Evolutionary conservation across 1,284 basidiomycete genomes (phyloP), one percentile per base, ranked within the genome.

Genomic region (Fistulina hepatica): DNA sequence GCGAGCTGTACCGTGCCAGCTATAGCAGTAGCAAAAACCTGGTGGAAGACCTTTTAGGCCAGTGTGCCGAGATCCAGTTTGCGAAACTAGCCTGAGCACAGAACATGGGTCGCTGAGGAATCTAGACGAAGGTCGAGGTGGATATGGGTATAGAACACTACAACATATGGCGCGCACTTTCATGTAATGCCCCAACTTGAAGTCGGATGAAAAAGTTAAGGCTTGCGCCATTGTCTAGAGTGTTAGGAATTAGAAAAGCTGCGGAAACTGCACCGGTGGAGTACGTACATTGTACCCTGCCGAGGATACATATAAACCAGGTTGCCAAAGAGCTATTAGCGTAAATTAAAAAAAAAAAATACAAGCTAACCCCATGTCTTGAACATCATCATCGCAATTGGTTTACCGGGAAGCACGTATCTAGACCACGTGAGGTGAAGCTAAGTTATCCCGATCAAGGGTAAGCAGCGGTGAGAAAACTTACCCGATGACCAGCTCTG

Each of bases 361-460:
- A n/a, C n/a, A n/a, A n/a, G n/a, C 34, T 44, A 44, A 54, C 61
- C 64, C 6, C 63, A 64, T 52, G 44, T 45, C 40, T 41, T 36
- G 65, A 74, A 76, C 61, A 72, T 63, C 71, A 75, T 76, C 63
- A 73, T 71, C 2, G 77, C 75, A 40, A 73, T 55, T 5, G 72
- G 69, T 13, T 60, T 59, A 1, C 73, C 73, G 3, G 72, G 69
- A 11, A 71, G 57, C 33, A 41, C 41, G 39, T 50, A 47, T 12
- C 42, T 23, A 31, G 11, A 12, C 13, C 8, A 3, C 8, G 19
- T n/a, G n/a, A n/a, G n/a, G n/a, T n/a, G n/a, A n/a, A n/a, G n/a
- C 12, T 16, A 11, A 15, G 19, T 20, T 13, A 3, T 5, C 8
- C 3, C 8, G 11, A 12, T 13, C 4, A 4, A 5, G 11, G 31